Evolutionary conservation across 2,329 filamentous ascomycete genomes (phyloP).

Genomic region (Nigrospora sphaerica): DNA sequence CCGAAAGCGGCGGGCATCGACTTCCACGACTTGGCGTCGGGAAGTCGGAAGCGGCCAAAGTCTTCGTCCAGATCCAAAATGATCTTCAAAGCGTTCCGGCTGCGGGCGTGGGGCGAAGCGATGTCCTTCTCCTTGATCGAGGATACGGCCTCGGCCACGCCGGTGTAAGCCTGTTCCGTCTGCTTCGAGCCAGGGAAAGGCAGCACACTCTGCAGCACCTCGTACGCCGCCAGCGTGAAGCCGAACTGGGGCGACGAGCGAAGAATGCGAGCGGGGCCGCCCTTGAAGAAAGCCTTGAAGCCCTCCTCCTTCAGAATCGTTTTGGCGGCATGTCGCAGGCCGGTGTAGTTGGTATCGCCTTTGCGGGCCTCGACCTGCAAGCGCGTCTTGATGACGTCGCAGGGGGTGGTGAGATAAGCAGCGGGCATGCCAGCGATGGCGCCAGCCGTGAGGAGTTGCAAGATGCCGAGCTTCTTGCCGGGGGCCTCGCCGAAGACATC

Average conservation of each 20-base stretch:
- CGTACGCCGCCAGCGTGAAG: constrained; percentile 93
- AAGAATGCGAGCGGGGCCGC: constrained; percentile 88
- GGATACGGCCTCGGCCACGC: constrained; percentile 56
- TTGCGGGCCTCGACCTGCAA: constrained; percentile 96
- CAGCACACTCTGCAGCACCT: constrained; percentile 74
- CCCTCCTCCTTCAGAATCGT: constrained; percentile 89
- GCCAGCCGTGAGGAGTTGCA: constrained; percentile 89
- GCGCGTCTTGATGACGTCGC: constrained; percentile 98
- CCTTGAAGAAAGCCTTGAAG: constrained; percentile 97
- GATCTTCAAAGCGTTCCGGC: constrained; percentile 89
- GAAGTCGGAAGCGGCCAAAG: constrained; percentile 69
- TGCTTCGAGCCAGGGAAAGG: constrained; percentile 64
- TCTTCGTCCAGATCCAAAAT: constrained; percentile 91
- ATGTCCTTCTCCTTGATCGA: constrained; percentile 55
- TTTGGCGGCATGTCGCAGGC: constrained; percentile 74
- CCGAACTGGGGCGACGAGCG: constrained; percentile 96
- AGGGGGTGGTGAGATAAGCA: constrained; percentile 92
- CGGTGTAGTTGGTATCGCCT: constrained; percentile 83
- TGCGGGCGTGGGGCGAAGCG: constrained; percentile 49
- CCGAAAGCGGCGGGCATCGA: constrained; percentile 43
- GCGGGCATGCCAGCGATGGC: constrained; percentile 91
- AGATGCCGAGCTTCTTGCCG: constrained; percentile 79
- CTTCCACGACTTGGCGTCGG: constrained; percentile 46
- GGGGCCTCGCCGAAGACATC: constrained; percentile 88
- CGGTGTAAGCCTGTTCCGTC: constrained; percentile 45